Base-by-base conservation (phyloP, 2,329 filamentous ascomycete genomes). In the Hypoxylon sp. region DNA sequence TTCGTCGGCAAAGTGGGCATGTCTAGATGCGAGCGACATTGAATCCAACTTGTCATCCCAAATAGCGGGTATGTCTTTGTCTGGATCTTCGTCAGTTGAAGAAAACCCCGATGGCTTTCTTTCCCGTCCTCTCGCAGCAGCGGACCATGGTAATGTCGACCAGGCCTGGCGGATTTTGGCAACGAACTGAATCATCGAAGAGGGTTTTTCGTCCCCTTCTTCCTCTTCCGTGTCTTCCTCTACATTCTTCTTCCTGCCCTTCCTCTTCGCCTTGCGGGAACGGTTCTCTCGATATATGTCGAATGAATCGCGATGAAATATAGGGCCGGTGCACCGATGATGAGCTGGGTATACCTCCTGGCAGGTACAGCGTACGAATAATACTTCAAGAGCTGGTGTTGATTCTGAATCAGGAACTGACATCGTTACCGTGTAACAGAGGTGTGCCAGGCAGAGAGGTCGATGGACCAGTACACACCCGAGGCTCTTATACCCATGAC, bases 281-380 rank as follows among this genome's bases (percentile, higher is more conserved):
- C 58, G 50, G 21, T n/a, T 57, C 30, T 62, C 45, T 23, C 59
- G 50, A 41, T 68, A 55, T 36, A 68, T 36, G 5, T 68, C 62
- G 58, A 65, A 65, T n/a, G 66, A 66, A 23, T 65, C 62, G 11
- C 66, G 66, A 46, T 64, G 50, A 13, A 52, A 60, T 11, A 45
- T n/a, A 23, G 49, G 34, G n/a, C 60, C 46, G 14, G 32, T 46
- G 30, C 32, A 38, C 28, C 13, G 10, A 13, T 38, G 41, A 2
- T 25, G 25, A 3, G 38, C 19, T 32, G 43, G 23, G 17, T 45
- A 34, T 3, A 13, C n/a, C 17, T 2, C 10, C 10, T 50, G 17
- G 19, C 25, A 45, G 5, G 25, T 11, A 36, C 32, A 53, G 21
- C 41, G 48, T 9, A 38, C 38, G 13, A 38, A 19, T 17, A 34